These are phyloP conservation scores for Sedum album DNA, from an alignment of 164 flowering plant genomes.

Conservation along the genomic window DNA sequence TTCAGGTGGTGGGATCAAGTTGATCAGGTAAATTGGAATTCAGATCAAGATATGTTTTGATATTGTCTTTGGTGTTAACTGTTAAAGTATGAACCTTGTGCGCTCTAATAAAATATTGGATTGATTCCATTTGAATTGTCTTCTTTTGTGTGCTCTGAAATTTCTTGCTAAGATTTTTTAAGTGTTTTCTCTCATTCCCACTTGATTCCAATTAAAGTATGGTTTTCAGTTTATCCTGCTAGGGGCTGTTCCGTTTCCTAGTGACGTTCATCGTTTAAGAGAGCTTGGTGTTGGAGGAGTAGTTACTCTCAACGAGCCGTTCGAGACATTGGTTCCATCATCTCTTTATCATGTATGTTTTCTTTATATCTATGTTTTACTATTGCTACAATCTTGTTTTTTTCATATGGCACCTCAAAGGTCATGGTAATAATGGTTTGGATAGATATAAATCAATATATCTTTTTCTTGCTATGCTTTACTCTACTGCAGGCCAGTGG, in stretches of 20 bases:
- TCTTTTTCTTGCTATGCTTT: no score
- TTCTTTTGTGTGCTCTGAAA: no score
- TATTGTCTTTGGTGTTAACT: not conserved
- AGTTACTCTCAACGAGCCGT: conserved; percentile 80
- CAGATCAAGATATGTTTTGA: no score
- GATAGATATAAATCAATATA: no score
- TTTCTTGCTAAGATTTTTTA: no score
- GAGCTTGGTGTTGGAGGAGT: conserved; percentile 80
- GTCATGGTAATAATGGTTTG: not conserved
- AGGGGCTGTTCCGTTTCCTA: conserved; percentile 96
- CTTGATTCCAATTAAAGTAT: conserved; percentile 11
- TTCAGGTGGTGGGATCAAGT: conserved; percentile 91
- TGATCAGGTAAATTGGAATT: conserved; percentile 42
- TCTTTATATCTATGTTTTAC: not conserved
- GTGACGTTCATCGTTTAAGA: conserved; percentile 66
- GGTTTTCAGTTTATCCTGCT: conserved; percentile 57
- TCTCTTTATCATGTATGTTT: conserved; percentile 50
- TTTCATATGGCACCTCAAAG: not conserved
- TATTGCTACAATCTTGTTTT: not conserved
- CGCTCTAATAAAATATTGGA: not conserved
- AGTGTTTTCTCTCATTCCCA: no score
- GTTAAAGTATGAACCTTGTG: not conserved
- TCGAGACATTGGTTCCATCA: conserved; percentile 84
- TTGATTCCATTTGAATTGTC: no score
- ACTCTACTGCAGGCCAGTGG: conserved; percentile 38